phyloP scores from a whole-genome alignment of 257 asterid genomes.

The Forsythia suspensa region DNA sequence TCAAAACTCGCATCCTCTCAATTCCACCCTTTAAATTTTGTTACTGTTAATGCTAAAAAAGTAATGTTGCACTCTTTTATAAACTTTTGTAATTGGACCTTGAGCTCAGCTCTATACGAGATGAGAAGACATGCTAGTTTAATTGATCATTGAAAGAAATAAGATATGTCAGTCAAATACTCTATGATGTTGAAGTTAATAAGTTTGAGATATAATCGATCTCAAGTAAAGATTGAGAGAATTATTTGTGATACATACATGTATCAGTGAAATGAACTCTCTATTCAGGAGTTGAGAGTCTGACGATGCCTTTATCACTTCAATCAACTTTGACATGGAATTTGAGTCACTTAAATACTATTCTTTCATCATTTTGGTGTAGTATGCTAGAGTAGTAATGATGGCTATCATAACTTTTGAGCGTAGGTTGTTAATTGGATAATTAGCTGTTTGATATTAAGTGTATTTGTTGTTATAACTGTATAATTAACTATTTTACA shows the following conservation, averaged over 20 bases:
- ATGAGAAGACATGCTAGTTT: background rate
- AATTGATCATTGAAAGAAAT: background rate
- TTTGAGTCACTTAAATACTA: background rate
- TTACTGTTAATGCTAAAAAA: too few relatives aligned
- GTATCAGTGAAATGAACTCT: background rate
- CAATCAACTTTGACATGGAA: background rate
- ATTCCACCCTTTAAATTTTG: too few relatives aligned
- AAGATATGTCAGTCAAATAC: too few relatives aligned
- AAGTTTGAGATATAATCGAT: too few relatives aligned
- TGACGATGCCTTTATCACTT: background rate
- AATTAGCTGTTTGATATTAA: too few relatives aligned
- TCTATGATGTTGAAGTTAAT: too few relatives aligned
- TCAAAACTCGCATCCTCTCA: too few relatives aligned
- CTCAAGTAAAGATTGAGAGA: background rate
- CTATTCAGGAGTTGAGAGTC: background rate
- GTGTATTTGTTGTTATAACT: too few relatives aligned
- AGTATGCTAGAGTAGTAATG: background rate
- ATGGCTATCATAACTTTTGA: too few relatives aligned
- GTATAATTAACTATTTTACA: too few relatives aligned
- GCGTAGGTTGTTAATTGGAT: background rate
- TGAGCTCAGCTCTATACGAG: background rate
- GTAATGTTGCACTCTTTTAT: too few relatives aligned
- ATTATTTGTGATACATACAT: background rate
- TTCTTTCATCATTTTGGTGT: too few relatives aligned
- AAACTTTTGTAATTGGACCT: background rate